Conservation (phyloP, 2,329 filamentous ascomycete genomes). For the Colletotrichum costaricense region DNA sequence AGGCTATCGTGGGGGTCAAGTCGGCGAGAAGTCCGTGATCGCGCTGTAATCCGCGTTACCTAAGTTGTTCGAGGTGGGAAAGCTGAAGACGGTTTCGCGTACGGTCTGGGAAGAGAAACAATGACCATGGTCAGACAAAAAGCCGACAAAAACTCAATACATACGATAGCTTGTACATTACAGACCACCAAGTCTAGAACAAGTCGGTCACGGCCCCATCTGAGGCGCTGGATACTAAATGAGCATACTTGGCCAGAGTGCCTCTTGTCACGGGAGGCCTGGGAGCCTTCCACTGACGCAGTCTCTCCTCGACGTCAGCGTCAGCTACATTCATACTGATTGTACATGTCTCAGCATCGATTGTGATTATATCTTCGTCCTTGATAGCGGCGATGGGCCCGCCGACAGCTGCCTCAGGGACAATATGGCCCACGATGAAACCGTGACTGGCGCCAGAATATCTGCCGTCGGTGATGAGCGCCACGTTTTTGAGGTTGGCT, state of each 20-base stretch:
- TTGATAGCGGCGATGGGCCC: slow-evolving; percentile 87
- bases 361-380: slow-evolving; percentile 86
- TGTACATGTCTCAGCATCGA: slow-evolving; percentile 84
- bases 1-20: not conserved
- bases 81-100: too few species aligned
- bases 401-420: slow-evolving; percentile 88
- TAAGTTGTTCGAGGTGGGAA: not conserved
- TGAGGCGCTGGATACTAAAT: not conserved
- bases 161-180: not conserved
- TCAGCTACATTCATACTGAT: slow-evolving; percentile 74
- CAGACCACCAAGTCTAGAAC: not conserved
- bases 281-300: slow-evolving; percentile 79
- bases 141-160: not conserved
- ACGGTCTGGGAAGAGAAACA: too few species aligned
- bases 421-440: slow-evolving; percentile 94
- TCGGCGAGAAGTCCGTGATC: not conserved
- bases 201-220: not conserved
- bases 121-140: too few species aligned
- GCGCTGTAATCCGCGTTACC: too few species aligned
- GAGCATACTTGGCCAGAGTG: slow-evolving; percentile 88
- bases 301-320: slow-evolving; percentile 75
- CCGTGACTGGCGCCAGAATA: slow-evolving; percentile 91
- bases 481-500: slow-evolving; percentile 86
- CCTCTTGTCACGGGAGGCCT: slow-evolving; percentile 81
- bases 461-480: slow-evolving; percentile 90